Evolutionary conservation across 225 moss, liverwort and hornwort genomes (phyloP), one percentile per base, ranked within the genome.

Genomic region (Pseudoscleropodium purum): DNA sequence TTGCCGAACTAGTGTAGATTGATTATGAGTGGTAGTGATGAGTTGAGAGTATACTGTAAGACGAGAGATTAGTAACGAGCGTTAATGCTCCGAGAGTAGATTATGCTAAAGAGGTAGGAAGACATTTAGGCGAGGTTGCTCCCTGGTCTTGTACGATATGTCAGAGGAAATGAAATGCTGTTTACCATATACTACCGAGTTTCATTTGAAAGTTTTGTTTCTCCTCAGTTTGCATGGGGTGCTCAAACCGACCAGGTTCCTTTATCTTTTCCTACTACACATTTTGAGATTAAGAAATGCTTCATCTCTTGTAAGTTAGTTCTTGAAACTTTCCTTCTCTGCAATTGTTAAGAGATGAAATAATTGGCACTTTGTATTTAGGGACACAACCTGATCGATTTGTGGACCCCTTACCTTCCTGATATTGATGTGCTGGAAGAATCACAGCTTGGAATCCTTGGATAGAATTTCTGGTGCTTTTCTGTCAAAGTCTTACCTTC

Each of bases 141-240:
- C 91, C 87, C 79, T 89, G 89, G 86, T 86, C 88, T 92, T 86
- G 90, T 92, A 90, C 68, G 90, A 90, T 92, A 92, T 54, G 39
- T 39, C 69, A 64, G 92, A 81, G 85, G 36, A 84, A 87, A 79
- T 57, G 69, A 54, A 79, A 60, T 43, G 65, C 74, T 80, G 80
- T 74, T 75, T 75, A 86, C 39, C 75, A 13, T 73, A 84, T 56
- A 43, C 36, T 8, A 10, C 37, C 43, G 36, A 29, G 10, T 30
- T 77, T 51, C 65, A 5, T 52, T 52, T 27, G 64, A 66, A 66
- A 51, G 7, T 4, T 19, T 10, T 49, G 10, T 49, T 75, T 15
- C 9, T 27, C 13, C 36, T 59, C 17, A 41, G 34, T 68, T 37
- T 34, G 54, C 68, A 16, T 21, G 41, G 23, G 79, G 11, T 59